phyloP scores from a whole-genome alignment of 495 filamentous ascomycete species.

The Physcia stellaris region DNA sequence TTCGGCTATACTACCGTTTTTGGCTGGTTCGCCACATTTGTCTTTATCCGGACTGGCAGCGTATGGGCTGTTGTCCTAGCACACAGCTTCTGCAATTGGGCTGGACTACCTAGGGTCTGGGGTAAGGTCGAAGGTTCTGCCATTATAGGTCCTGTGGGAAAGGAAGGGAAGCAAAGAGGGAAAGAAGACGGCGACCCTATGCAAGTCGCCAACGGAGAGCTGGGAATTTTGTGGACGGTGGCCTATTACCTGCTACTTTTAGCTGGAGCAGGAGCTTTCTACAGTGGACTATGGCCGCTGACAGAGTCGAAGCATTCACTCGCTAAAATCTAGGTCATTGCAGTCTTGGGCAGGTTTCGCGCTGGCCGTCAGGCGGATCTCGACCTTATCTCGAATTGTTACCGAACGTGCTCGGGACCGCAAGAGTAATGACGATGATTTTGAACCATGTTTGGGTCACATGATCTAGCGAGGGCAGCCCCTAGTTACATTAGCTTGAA shows the following conservation, averaged over 20 bases:
- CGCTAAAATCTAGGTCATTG: no score
- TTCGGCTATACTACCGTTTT: slow-evolving; percentile 90
- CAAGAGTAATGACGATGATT: no score
- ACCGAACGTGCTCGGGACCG: no score
- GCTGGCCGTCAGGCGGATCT: no score
- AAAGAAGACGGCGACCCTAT: slow-evolving; percentile 32
- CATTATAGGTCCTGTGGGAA: slow-evolving; percentile 9
- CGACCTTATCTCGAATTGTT: no score
- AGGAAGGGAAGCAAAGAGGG: slow-evolving; percentile 13
- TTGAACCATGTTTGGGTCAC: no score
- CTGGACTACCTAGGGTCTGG: slow-evolving; percentile 80
- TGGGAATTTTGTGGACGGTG: slow-evolving; percentile 48
- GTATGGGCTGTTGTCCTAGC: slow-evolving; percentile 55
- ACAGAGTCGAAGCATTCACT: slow-evolving; percentile 44
- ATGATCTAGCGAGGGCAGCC: no score
- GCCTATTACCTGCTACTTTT: slow-evolving; percentile 66
- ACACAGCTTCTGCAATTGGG: slow-evolving; percentile 87
- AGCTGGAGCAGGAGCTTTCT: slow-evolving; percentile 57
- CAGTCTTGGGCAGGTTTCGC: no score
- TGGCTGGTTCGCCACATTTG: slow-evolving; percentile 79
- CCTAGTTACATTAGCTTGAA: no score
- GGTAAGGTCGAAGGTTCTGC: slow-evolving; percentile 45
- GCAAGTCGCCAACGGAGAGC: slow-evolving; percentile 5
- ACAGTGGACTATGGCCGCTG: slow-evolving; percentile 51
- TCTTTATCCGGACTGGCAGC: slow-evolving; percentile 80